Evolutionary conservation across 2,329 filamentous ascomycete species (phyloP).

Genomic region (Clarireedia paspali): DNA sequence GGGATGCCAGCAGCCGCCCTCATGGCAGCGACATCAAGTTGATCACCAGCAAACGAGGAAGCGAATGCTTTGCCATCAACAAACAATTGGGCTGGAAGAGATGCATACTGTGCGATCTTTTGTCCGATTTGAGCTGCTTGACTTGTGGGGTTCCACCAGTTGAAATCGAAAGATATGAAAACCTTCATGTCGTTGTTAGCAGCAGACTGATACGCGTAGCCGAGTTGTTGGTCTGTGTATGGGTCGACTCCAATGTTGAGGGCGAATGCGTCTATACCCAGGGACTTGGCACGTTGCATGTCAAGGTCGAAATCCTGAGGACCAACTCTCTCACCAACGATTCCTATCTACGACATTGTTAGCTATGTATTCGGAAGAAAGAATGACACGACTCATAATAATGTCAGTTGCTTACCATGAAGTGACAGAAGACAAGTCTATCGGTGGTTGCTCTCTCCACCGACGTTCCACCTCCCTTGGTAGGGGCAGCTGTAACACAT

Average conservation of each 20-base stretch:
- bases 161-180: conserved; percentile 30
- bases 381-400: background rate
- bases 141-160: conserved; percentile 13
- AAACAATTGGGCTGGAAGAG: conserved; percentile 30
- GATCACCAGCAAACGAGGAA: conserved; percentile 45
- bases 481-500: background rate
- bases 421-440: conserved; percentile 17
- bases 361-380: background rate
- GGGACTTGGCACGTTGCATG: conserved; percentile 18
- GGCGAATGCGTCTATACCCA: conserved; percentile 32
- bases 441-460: conserved; percentile 4
- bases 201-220: conserved; percentile 25
- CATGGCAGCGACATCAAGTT: conserved; percentile 33
- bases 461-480: background rate
- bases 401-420: conserved; percentile 12
- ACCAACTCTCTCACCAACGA: conserved; percentile 15
- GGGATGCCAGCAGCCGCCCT: conserved; percentile 24
- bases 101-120: conserved; percentile 25
- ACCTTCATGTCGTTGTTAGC: conserved; percentile 26
- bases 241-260: conserved; percentile 28
- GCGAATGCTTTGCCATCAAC: conserved; percentile 31
- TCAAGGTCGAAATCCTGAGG: conserved; percentile 16
- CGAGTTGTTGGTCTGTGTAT: conserved; percentile 27
- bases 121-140: conserved; percentile 19
- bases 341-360: conserved; percentile 13